Conservation (phyloP, 768 basidiomycete species). For the Tubosaeta brunneosetosa region DNA sequence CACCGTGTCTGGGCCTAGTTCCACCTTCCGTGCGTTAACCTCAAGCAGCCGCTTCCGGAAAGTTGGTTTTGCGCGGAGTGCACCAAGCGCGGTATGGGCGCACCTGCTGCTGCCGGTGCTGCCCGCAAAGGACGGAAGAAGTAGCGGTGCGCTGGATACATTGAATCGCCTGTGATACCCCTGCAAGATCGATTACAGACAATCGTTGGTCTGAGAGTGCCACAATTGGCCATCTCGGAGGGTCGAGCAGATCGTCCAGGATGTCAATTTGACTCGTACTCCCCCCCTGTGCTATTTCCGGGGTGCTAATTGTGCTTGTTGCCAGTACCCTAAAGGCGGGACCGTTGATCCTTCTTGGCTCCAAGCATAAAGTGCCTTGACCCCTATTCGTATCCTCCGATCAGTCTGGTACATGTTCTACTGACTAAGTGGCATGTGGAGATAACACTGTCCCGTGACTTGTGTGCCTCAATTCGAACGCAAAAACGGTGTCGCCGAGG, state of each 20-base stretch:
- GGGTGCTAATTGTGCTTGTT: background rate
- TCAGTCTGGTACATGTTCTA: background rate
- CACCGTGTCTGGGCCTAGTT: constrained; percentile 38
- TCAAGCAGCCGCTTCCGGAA: constrained; percentile 54
- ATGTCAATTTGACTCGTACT: background rate
- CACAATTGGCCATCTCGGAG: background rate
- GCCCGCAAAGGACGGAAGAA: constrained; percentile 42
- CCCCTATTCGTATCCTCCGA: constrained; percentile 9
- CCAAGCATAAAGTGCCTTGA: background rate
- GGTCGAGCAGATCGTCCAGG: background rate
- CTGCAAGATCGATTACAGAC: background rate
- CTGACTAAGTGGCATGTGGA: constrained; percentile 1
- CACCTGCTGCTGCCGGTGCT: constrained; percentile 22
- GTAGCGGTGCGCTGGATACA: constrained; percentile 15
- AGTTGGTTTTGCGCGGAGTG: constrained; percentile 60
- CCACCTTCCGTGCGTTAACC: constrained; percentile 56
- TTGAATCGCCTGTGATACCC: background rate
- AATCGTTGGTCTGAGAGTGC: background rate
- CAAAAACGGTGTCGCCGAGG: constrained; percentile 4
- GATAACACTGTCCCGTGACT: constrained; percentile 1
- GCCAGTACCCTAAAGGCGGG: background rate
- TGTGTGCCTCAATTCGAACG: background rate
- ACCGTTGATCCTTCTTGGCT: background rate
- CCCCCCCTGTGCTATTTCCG: background rate
- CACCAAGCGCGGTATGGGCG: constrained; percentile 34